Base-by-base conservation (phyloP, 495 filamentous ascomycete genomes). In the Mycothermus thermophilus region DNA sequence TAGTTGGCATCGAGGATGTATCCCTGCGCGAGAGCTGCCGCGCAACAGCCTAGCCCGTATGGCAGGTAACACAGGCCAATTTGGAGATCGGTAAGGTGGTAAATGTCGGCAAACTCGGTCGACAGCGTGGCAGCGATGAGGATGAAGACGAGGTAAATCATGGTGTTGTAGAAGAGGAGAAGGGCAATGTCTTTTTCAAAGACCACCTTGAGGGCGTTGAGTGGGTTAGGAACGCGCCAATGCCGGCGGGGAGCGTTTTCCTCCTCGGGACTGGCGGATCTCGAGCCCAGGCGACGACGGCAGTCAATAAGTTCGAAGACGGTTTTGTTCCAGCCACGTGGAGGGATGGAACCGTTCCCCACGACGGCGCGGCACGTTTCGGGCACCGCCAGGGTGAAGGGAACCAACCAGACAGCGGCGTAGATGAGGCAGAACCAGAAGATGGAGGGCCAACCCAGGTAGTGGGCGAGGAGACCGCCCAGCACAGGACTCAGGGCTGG, bases 391-490 rank as follows among this genome's bases (percentile, higher is more conserved):
- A 80, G 24, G 11, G 65, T 29, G 41, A 71, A 75, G 2, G 67
- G 51, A 16, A 74, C 43, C 7, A 75, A 51, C 50, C 65, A 73
- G 13, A 57, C 55, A 0, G 59, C 69, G 9, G 62, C 57, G 18
- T 75, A 46, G 27, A 83, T 81, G 30, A 66, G 61, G 19, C 81
- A 59, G 41, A 84, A 83, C 77, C 77, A 83, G 48, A 85, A 88
- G 27, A 81, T 78, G 30, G 69, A 62, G 16, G 72, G 48, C 80
- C 79, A 86, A 0, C 75, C 77, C 0, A 83, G 58, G 29, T 69
- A 79, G 20, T 79, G 62, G 7, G 64, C 57, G 1, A 84, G 54
- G 0, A 82, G 38, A 0, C 79, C 79, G 2, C 80, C 79, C 12
- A 84, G 62, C 0, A 80, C 62, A 0, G 76, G 77, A 1, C 71